Percentiles rank a stretch among this genome's conserved stretches.
Evolutionary conservation across 2,329 filamentous ascomycete genomes (phyloP).

Genomic region (Aspergillus sergii): DNA sequence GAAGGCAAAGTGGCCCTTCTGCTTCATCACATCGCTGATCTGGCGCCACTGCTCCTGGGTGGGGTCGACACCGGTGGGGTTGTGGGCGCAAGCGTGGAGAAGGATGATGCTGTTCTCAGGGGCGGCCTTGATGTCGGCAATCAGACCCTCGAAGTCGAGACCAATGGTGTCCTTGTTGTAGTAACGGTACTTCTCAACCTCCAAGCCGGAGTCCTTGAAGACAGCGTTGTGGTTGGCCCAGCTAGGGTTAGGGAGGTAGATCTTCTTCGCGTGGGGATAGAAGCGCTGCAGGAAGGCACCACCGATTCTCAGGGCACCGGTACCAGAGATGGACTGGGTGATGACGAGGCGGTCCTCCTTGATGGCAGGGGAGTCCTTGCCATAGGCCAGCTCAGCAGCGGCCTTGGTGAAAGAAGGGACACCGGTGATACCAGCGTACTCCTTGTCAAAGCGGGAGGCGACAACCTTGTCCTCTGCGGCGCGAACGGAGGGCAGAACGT

Average conservation of each 20-base stretch:
- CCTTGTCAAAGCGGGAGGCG: conserved; percentile 80
- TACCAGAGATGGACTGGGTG: conserved; percentile 97
- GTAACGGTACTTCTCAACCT: conserved; percentile 95
- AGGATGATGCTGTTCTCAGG: conserved; percentile 86
- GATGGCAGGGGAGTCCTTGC: conserved; percentile 74
- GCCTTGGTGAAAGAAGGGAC: conserved; percentile 91
- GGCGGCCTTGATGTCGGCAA: conserved; percentile 86
- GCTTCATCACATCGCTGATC: conserved; percentile 85
- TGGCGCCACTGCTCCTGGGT: conserved; percentile 89
- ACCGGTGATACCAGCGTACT: conserved; percentile 97
- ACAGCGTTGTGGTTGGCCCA: conserved; percentile 99
- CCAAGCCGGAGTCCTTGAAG: conserved; percentile 88
- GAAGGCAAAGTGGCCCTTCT: conserved; percentile 87
- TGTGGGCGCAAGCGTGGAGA: conserved; percentile 96
- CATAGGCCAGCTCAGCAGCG: conserved; percentile 89
- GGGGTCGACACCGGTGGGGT: conserved; percentile 95
- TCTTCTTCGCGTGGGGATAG: conserved; percentile 88
- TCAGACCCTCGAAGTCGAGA: conserved; percentile 92
- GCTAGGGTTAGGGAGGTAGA: conserved; percentile 94
- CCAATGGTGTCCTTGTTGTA: conserved; percentile 99
- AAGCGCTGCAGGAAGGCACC: conserved; percentile 90
- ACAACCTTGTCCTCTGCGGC: conserved; percentile 87
- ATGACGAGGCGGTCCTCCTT: conserved; percentile 77
- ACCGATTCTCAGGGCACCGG: conserved; percentile 91
- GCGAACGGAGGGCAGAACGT: conserved; percentile 91